phyloP scores from a whole-genome alignment of 805 yeast genomes.

The Metschnikowia arizonensis region DNA sequence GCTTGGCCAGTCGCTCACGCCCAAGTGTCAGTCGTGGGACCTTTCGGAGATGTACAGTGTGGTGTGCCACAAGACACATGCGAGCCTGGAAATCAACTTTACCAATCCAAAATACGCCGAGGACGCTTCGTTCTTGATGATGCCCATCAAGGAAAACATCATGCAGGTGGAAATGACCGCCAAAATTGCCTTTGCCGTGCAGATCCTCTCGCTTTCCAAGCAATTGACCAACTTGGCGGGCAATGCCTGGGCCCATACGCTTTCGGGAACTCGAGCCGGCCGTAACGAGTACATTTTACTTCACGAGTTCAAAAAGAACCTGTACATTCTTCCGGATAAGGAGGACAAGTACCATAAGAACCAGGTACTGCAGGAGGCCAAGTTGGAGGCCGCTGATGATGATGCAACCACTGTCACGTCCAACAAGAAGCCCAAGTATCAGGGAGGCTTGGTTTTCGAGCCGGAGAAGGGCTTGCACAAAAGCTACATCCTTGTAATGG shows the following conservation, averaged over 20 bases:
- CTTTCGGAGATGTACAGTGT: conserved; percentile 84
- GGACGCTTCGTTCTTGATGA: conserved; percentile 62
- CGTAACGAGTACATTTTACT: conserved; percentile 89
- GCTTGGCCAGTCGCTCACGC: conserved; percentile 87
- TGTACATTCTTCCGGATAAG: conserved; percentile 86
- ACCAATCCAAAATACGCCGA: conserved; percentile 61
- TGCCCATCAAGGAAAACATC: conserved; percentile 68
- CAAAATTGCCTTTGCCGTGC: conserved; percentile 75
- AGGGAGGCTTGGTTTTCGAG: conserved; percentile 94
- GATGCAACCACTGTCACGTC: conserved; percentile 48
- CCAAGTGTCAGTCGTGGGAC: conserved; percentile 93
- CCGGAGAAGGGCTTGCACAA: conserved; percentile 94
- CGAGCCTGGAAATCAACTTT: conserved; percentile 68
- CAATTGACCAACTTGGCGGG: conserved; percentile 93
- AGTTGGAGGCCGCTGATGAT: conserved; percentile 29
- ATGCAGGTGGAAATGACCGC: conserved; percentile 66
- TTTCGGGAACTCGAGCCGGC: conserved; percentile 93
- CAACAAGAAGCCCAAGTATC: conserved; percentile 67
- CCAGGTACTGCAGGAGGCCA: conserved; percentile 32
- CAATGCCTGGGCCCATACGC: conserved; percentile 93
- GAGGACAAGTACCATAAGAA: conserved; percentile 43
- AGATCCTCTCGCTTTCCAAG: conserved; percentile 82
- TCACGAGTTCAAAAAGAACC: conserved; percentile 82
- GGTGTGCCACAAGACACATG: conserved; percentile 61
- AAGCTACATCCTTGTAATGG: conserved; percentile 89